Base-by-base conservation (phyloP, 768 basidiomycete genomes). In the Galerina sulciceps region DNA sequence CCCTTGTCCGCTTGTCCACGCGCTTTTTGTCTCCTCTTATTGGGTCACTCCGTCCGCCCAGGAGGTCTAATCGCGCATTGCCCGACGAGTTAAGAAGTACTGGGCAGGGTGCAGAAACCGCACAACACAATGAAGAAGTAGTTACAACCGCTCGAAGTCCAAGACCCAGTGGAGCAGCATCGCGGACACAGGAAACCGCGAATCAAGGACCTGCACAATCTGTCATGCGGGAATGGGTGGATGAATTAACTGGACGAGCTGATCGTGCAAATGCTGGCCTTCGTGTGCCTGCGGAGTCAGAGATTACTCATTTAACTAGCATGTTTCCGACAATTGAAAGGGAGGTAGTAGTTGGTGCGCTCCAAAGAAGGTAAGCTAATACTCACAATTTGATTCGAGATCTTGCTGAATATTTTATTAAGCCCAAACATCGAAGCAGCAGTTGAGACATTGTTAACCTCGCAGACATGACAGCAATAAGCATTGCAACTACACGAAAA, bases 321-420 rank as follows among this genome's bases (percentile, higher is more conserved):
- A 94, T 97, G 90, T 97, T 97, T 69, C 94, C 94, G 18, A 85
- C 90, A 68, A 67, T 91, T 26, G 82, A 84, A 37, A 79, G 93
- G 47, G 89, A 92, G 50, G 81, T 85, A 20, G 76, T 96, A 10
- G 81, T 94, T 1, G 83, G 82, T 18, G 89, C 93, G 10, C 75
- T 97, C 38, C 93, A 95, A 69, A 77, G 90, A 71, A 95, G 90
- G 94, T 93, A 67, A 66, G 85, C 63, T 26, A 31, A 8, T 50
- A 42, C 31, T 46, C 62, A 51, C 23, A 51, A 15, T 51, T 38
- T 37, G 49, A 51, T 37, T 35, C 37, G 8, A 38, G 36, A 31
- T 35, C 14, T 45, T 50, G n/a, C 53, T 58, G 50, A 40, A 38
- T 45, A 52, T 60, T 52, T 48, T 59, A 23, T 43, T 57, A 65